Evolutionary conservation across 1,284 basidiomycete species (phyloP).

Genomic region (Ceratobasidium sp.): DNA sequence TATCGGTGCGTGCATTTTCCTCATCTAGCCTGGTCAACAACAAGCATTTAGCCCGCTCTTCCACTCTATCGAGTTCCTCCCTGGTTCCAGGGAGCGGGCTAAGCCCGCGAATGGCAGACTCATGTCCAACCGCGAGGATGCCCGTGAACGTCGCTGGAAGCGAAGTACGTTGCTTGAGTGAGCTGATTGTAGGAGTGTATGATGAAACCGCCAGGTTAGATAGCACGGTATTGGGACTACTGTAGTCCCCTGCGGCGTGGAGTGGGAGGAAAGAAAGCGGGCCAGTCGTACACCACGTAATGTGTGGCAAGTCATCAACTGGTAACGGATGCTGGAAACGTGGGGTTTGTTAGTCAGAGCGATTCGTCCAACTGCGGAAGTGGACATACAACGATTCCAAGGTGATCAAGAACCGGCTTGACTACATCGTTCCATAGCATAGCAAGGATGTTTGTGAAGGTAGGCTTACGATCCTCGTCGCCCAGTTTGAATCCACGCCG

Average conservation of each 20-base stretch:
- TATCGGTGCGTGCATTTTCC: background rate
- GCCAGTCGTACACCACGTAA: background rate
- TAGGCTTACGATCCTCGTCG: no score
- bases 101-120: no score
- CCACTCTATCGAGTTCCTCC: background rate
- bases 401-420: conserved; percentile 5
- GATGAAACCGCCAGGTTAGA: background rate
- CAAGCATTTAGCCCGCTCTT: background rate
- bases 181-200: background rate
- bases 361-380: background rate
- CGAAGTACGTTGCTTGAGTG: no score
- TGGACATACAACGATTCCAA: background rate
- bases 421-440: conserved; percentile 17
- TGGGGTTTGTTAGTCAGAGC: background rate
- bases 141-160: no score
- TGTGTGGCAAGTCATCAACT: no score
- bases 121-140: no score
- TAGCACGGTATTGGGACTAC: background rate
- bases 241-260: background rate
- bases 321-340: no score
- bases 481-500: no score
- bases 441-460: background rate
- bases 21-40: background rate
- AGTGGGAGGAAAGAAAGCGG: background rate
- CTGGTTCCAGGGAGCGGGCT: background rate